Evolutionary conservation across 768 basidiomycete genomes (phyloP).

Genomic region (Boletus vinaceobasis): DNA sequence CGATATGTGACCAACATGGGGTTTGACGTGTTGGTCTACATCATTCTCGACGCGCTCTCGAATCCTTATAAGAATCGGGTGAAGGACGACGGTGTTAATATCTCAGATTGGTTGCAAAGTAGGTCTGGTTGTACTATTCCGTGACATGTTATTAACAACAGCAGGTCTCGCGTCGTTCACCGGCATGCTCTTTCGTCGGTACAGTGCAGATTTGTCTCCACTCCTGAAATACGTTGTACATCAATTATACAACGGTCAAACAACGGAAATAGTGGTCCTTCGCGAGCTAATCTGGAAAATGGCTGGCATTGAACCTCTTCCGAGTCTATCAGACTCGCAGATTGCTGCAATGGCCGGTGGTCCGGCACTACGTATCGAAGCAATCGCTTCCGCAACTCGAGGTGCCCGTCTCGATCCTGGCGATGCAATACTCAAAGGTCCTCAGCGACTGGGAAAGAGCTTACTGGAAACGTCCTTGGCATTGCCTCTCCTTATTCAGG

Average conservation of each 20-base stretch:
- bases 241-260: slow-evolving; percentile 77
- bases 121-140: slow-evolving; percentile 33
- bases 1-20: slow-evolving; percentile 90
- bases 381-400: slow-evolving; percentile 73
- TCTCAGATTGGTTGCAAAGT: slow-evolving; percentile 91
- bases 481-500: slow-evolving; percentile 85
- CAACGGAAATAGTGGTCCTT: slow-evolving; percentile 88
- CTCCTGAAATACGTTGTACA: slow-evolving; percentile 89
- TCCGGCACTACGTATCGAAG: slow-evolving; percentile 80
- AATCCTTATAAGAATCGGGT: slow-evolving; percentile 78
- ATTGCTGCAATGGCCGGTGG: slow-evolving; percentile 91
- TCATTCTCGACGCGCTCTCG: slow-evolving; percentile 82
- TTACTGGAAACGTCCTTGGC: slow-evolving; percentile 71
- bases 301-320: slow-evolving; percentile 90
- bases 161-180: slow-evolving; percentile 90
- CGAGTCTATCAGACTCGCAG: slow-evolving; percentile 85
- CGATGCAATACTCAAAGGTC: slow-evolving; percentile 62
- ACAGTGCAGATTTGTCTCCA: slow-evolving; percentile 77
- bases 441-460: slow-evolving; percentile 61
- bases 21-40: slow-evolving; percentile 88
- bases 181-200: slow-evolving; percentile 86
- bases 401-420: slow-evolving; percentile 69
- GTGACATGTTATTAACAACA: slow-evolving; percentile 18
- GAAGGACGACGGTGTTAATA: slow-evolving; percentile 91
- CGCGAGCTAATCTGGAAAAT: slow-evolving; percentile 92